These are phyloP conservation scores for Solanum ossicruentum DNA, from an alignment of 257 asterid genomes.

Conservation along the genomic window DNA sequence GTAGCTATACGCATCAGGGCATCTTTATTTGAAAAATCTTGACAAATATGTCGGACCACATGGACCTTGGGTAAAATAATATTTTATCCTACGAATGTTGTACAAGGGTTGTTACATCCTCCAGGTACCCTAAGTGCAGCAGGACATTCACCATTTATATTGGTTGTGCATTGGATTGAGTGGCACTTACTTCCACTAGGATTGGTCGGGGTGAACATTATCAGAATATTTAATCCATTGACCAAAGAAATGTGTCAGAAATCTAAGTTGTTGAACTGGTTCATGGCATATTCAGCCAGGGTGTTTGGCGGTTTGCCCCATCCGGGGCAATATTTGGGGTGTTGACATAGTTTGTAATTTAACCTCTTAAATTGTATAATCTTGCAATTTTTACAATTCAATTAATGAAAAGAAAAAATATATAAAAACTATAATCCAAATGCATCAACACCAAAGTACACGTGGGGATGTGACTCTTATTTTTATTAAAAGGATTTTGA, in stretches of 20 bases:
- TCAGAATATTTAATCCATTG: slow-evolving; percentile 53
- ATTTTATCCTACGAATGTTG: slow-evolving; percentile 43
- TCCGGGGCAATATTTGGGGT: slow-evolving; percentile 2
- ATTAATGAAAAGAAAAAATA: not conserved
- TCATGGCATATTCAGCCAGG: slow-evolving; percentile 33
- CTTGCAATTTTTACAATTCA: not conserved
- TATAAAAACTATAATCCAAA: not conserved
- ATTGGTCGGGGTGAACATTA: slow-evolving; percentile 1
- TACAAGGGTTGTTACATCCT: slow-evolving; percentile 75
- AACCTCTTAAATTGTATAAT: too few species aligned
- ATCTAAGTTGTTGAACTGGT: slow-evolving; percentile 28
- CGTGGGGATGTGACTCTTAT: not conserved
- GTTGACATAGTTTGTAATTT: too few species aligned
- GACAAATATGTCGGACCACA: slow-evolving; percentile 53
- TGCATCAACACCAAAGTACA: not conserved
- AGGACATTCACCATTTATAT: slow-evolving; percentile 50
- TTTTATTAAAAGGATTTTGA: not conserved
- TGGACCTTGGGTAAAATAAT: slow-evolving; percentile 47
- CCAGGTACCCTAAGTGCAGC: slow-evolving; percentile 31
- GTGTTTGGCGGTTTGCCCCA: slow-evolving; percentile 52
- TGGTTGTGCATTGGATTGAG: slow-evolving; percentile 36
- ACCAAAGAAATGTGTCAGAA: slow-evolving; percentile 44
- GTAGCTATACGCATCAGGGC: slow-evolving; percentile 41
- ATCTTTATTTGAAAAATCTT: slow-evolving; percentile 47
- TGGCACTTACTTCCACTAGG: slow-evolving; percentile 3